Evolutionary conservation across 192 early-diverging fungal species (phyloP).

Genomic region (Coemansia brasiliensis): DNA sequence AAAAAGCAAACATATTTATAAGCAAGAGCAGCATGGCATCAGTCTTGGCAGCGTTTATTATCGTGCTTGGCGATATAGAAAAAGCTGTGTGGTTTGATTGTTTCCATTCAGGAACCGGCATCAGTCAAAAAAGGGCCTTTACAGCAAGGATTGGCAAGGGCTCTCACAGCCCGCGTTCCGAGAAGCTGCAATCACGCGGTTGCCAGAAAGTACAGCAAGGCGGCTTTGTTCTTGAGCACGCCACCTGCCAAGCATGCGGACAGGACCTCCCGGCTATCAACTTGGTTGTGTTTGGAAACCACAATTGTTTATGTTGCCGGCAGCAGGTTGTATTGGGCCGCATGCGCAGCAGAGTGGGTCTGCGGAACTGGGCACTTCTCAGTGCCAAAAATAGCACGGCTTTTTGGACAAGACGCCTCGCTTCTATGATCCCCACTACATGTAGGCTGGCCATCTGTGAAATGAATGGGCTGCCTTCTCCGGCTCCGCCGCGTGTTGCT

Average conservation of each 20-base stretch:
- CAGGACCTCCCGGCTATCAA: background rate
- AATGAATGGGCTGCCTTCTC: constrained; percentile 2
- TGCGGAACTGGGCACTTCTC: constrained; percentile 1
- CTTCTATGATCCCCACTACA: constrained; percentile 14
- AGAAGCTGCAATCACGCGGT: constrained; percentile 44
- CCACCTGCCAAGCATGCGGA: constrained; percentile 12
- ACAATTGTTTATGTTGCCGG: background rate
- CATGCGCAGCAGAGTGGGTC: background rate
- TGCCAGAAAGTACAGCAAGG: background rate
- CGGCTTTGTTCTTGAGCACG: constrained; percentile 14
- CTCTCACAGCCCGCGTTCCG: constrained; percentile 24
- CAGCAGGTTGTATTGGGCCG: background rate
- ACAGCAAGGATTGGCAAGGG: constrained; percentile 17
- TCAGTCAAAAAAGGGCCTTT: constrained; percentile 8
- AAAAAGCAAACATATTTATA: background rate
- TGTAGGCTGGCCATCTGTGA: constrained; percentile 8
- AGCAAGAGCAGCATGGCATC: background rate
- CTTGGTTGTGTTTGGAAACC: background rate
- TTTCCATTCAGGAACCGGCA: constrained; percentile 8
- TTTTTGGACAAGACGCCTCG: background rate
- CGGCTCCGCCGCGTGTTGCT: constrained; percentile 9
- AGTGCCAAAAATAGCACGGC: constrained; percentile 17
- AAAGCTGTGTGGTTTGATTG: constrained; percentile 5
- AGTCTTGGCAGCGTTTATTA: constrained; percentile 23
- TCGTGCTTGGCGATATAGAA: constrained; percentile 21